A percentile compares a stretch with the other conserved stretches of the same genome.
Evolutionary conservation across 192 early-diverging fungal genomes (phyloP).

Genomic region (Neocallimastix lanati): DNA sequence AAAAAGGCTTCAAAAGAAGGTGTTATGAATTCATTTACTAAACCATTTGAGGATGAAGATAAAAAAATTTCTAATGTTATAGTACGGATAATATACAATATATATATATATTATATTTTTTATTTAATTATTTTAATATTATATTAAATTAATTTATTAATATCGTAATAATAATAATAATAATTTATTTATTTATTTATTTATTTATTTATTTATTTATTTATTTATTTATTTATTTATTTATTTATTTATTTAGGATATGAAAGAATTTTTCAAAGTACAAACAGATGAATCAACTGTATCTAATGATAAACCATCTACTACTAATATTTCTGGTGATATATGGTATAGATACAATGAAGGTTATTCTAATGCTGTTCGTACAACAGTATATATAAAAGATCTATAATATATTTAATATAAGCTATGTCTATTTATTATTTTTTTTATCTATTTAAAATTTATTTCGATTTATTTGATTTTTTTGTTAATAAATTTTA

Average conservation of each 20-base stretch:
- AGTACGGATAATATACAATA: background rate
- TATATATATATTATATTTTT: too few relatives aligned
- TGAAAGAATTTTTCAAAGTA: constrained; percentile 3
- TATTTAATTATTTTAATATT: too few relatives aligned
- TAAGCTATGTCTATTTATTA: too few relatives aligned
- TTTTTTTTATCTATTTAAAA: too few relatives aligned
- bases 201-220: too few relatives aligned
- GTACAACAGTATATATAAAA: constrained; percentile 46
- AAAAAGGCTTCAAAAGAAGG: background rate
- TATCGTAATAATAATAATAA: too few relatives aligned
- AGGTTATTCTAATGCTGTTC: constrained; percentile 80
- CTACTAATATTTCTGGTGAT: constrained; percentile 2
- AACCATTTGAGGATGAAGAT: background rate
- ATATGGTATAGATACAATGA: constrained; percentile 67
- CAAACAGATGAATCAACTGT: background rate
- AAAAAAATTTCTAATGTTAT: background rate
- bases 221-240: too few relatives aligned
- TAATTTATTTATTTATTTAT: too few relatives aligned
- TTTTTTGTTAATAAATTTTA: too few relatives aligned
- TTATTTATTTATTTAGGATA: background rate
- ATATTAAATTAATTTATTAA: too few relatives aligned
- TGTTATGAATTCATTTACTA: background rate
- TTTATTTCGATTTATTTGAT: too few relatives aligned
- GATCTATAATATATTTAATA: too few relatives aligned
- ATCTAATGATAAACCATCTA: background rate